Base-by-base conservation (phyloP, 2,329 filamentous ascomycete species). In the Botrytis cinerea region DNA sequence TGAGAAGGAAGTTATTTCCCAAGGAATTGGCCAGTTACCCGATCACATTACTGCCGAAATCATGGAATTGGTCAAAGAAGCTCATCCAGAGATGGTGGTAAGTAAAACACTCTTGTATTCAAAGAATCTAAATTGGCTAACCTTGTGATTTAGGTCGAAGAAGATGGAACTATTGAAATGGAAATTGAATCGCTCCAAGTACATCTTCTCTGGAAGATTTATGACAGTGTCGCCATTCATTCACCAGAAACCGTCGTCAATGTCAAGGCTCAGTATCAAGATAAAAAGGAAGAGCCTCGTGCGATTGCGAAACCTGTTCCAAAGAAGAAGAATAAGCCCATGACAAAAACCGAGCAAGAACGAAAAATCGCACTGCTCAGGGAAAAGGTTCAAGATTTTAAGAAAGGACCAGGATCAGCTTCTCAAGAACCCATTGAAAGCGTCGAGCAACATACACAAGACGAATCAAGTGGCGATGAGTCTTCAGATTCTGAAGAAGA, bases 1-100 rank as follows among this genome's bases (percentile, higher is more conserved):
- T 5, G 94, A 99, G 83, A 98, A 98, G 85, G 93, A 96, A 73
- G 89, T 95, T 77, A 97, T 99, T 73, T 95, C 94, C 1, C 91
- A 92, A 74, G 92, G 93, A 22, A 96, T 97, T 76, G 92, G 91
- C 78, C 91, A 91, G 75, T 89, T 98, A 73, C 91, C 94, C 28
- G 91, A 92, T 68, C 86, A 87, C n/a, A 90, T 93, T 77, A 92
- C 97, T 80, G 88, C 91, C 68, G 89, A 90, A 77, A 94, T 95
- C 0, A 93, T 98, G 46, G 90, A 92, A 74, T 95, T 98, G 75
- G 98, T 99, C 18, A 94, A 97, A 81, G 90, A 89, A 76, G 95
- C 97, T 77, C 83, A 93, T 85, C 84, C 93, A 84, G 86, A 92
- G 86, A 86, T 96, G 84, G 87, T 89, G 86, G 87, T 84, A 82